Evolutionary conservation across 768 basidiomycete species (phyloP), one percentile per base, ranked within the genome.

Genomic region (Phaffia australis): DNA sequence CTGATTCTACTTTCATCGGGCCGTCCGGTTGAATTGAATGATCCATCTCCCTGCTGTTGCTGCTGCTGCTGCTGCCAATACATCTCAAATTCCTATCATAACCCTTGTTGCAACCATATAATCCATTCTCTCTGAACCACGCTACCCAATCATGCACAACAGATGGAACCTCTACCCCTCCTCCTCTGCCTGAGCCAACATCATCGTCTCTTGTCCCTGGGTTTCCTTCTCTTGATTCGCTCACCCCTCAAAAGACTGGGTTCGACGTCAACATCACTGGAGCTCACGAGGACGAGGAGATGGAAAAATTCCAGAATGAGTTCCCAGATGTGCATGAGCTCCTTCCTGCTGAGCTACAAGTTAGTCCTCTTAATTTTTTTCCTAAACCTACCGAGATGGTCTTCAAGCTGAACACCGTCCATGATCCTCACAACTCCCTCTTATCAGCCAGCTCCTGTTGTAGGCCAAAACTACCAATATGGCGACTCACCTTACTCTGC

Each of bases 401-500:
- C 9, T 56, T 25, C 35, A 14, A 23, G 9, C 47, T 18, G 21
- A 46, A 27, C 56, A 50, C n/a, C 18, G 9, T 25, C 4, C 18
- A 25, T 65, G 8, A 16, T 23, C 35, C 9, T 11, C 21, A 25
- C 25, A 15, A 27, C 57, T 11, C 3, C 9, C 30, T 16, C 6
- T 56, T 19, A 19, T 14, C 16, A 58, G 25, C 51, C 64, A 21
- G 46, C 64, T 16, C 42, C 55, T 32, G 58, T 32, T 23, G 25
- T 42, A 19, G 27, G 52, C 59, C 30, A 42, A 42, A 42, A 52
- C 25, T 62, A 54, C 52, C 57, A 59, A 42, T 67, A 67, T 60
- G 66, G 66, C 25, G n/a, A 35, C 23, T 67, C 66, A 4, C 66
- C 66, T 15, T 67, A 67, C 66, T n/a, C 66, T 16, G 23, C 52